Evolutionary conservation across 495 filamentous ascomycete species (phyloP).

Genomic region (Penicillium herquei): DNA sequence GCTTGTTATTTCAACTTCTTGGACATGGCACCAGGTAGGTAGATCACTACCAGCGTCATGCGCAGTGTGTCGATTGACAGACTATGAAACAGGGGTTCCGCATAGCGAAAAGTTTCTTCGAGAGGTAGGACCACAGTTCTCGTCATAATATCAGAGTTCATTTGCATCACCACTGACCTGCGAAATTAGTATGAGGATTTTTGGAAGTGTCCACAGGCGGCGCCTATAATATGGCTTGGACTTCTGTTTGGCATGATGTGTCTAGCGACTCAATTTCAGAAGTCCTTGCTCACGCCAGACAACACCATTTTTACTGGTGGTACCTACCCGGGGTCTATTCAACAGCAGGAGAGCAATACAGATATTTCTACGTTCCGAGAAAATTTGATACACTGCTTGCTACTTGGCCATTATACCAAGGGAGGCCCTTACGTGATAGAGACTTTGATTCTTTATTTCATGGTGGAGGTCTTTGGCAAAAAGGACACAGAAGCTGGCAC

Average conservation of each 20-base stretch:
- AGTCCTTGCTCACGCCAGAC: background rate
- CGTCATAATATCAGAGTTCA: too few species aligned
- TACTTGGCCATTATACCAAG: conserved; percentile 28
- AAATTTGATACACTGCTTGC: conserved; percentile 30
- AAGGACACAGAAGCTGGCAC: background rate
- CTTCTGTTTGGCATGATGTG: conserved; percentile 1
- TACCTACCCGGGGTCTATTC: too few species aligned
- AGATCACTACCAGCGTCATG: too few species aligned
- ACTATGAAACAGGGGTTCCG: background rate
- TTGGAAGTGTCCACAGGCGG: background rate
- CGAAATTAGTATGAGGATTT: background rate
- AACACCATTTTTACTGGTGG: too few species aligned
- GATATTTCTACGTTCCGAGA: conserved; percentile 12
- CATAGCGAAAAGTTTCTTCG: background rate
- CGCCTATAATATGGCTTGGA: background rate
- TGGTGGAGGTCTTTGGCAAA: background rate
- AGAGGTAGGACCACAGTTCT: background rate
- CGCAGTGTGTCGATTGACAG: too few species aligned
- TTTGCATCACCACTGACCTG: background rate
- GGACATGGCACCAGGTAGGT: too few species aligned
- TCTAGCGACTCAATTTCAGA: background rate
- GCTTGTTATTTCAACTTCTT: too few species aligned
- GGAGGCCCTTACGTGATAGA: conserved; percentile 26
- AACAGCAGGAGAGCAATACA: background rate
- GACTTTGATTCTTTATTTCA: conserved; percentile 24